A percentile compares a stretch with the other conserved stretches of the same genome.
Conservation (phyloP, 176 grass and related monocot genomes). For the Elaeis guineensis region DNA sequence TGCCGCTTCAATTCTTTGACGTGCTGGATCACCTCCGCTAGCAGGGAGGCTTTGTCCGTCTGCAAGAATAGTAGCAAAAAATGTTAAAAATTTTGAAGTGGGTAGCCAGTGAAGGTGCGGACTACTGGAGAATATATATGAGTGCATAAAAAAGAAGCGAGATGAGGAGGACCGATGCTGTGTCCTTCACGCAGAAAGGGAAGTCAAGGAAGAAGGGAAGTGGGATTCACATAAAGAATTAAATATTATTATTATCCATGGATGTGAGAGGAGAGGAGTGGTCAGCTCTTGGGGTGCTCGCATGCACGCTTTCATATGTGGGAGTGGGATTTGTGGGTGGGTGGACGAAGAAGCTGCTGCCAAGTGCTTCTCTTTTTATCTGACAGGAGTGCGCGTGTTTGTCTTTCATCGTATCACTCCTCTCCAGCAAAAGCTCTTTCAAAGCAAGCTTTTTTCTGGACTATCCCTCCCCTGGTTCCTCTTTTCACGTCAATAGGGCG, state of each 20-base stretch:
- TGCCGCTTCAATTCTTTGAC: constrained; percentile 96
- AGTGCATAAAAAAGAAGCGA: constrained; percentile 15
- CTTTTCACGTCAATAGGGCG: constrained; percentile 71
- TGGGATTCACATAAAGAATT: constrained; percentile 5
- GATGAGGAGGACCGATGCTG: not conserved
- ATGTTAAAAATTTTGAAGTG: not conserved
- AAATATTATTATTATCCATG: no score
- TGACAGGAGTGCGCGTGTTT: constrained; percentile 50
- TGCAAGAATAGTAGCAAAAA: constrained; percentile 19
- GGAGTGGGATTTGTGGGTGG: constrained; percentile 25
- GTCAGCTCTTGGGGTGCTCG: constrained; percentile 23
- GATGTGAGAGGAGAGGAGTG: not conserved
- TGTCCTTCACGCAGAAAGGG: not conserved
- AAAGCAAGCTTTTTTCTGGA: constrained; percentile 48
- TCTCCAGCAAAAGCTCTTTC: constrained; percentile 32
- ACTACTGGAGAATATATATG: not conserved
- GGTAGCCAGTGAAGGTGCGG: constrained; percentile 13
- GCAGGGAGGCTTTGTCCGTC: constrained; percentile 96
- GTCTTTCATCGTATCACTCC: constrained; percentile 42
- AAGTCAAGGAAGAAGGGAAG: not conserved
- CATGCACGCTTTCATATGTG: constrained; percentile 52
- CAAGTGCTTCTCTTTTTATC: constrained; percentile 18
- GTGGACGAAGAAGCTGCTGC: constrained; percentile 15
- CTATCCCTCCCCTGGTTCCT: constrained; percentile 39
- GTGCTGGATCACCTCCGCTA: constrained; percentile 95